Evolutionary conservation across 1,284 basidiomycete genomes (phyloP), one percentile per base, ranked within the genome.

Genomic region (Malassezia furfur): DNA sequence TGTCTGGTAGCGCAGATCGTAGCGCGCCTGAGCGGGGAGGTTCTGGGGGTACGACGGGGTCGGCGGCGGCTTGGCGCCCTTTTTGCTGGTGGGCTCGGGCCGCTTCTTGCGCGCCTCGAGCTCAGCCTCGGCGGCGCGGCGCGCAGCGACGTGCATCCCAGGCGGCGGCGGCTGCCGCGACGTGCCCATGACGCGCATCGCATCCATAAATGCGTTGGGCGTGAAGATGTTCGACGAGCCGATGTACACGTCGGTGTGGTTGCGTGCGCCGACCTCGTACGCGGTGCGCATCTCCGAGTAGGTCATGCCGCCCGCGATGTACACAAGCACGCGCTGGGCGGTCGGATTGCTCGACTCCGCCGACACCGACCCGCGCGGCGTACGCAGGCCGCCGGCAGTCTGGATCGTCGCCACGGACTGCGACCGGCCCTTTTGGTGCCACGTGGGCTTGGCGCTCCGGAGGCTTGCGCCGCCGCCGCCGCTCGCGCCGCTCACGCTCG

Each of bases 271-370:
- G 8, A 93, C 78, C 49, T 85, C 80, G 73, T 96, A 98, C 32
- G 83, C 85, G 70, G 89, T 84, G 54, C 93, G 80, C 75, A 94
- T 85, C 77, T 99, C 94, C 0, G 88, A 90, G 75, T 91, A 94
- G 2, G 93, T 94, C 82, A 94, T 86, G 1, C 94, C 94, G 31
- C 94, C 94, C 11, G 88, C 88, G 12, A 96, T 80, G 75, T 96
- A 98, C 38, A 96, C 81, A 48, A 99, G 79, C 21, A 94, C 74
- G n/a, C 93, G 80, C 72, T 91, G 86, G 55, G 84, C 82, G 50
- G 80, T 83, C 52, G 86, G 84, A 36, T 75, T 57, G 45, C 55
- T 52, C 44, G 41, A 30, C 21, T 31, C 34, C 10, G 46, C 22
- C 19, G 35, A 44, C 12, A 39, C 36, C 7, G 44, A 40, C 8